A percentile compares a stretch with the other conserved stretches of the same genome.
These are phyloP conservation scores for Ustilago bromivora DNA, from an alignment of 1,284 basidiomycete genomes.

Conservation along the genomic window DNA sequence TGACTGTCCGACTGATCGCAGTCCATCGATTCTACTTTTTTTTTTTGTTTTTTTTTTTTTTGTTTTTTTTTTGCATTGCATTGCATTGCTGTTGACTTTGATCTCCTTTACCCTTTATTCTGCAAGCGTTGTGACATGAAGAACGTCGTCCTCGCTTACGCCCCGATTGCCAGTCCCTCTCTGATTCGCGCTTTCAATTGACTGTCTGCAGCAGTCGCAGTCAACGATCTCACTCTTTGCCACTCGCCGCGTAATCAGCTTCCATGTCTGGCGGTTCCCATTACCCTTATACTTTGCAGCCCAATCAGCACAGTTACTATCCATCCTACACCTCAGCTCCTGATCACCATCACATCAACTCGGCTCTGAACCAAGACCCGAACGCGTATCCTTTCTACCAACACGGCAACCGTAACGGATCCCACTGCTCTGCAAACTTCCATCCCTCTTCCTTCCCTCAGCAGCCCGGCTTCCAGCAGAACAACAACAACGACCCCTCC, in stretches of 20 bases:
- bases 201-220: constrained; percentile 20
- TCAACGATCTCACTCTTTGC: not conserved
- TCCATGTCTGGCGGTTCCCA: constrained; percentile 44
- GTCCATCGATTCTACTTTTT: not conserved
- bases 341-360: constrained; percentile 5
- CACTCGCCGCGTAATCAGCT: constrained; percentile 20
- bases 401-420: constrained; percentile 3
- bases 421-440: not conserved
- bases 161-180: not conserved
- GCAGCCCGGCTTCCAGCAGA: not conserved
- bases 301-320: constrained; percentile 12
- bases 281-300: constrained; percentile 22
- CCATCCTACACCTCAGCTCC: constrained; percentile 4
- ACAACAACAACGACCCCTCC: constrained; percentile 1
- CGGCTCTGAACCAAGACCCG: not conserved
- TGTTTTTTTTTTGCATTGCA: too few species aligned
- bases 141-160: not conserved
- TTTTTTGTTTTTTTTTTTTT: too few species aligned
- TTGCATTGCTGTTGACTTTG: not conserved
- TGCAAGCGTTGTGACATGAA: constrained; percentile 23
- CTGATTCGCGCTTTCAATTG: constrained; percentile 10
- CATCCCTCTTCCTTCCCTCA: constrained; percentile 9
- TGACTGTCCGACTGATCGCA: not conserved
- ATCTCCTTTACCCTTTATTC: constrained; percentile 3
- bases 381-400: constrained; percentile 4